Percentiles rank a stretch among this genome's conserved stretches.
Conservation (phyloP, 2,329 filamentous ascomycete species). For the Chaetomium sp. region DNA sequence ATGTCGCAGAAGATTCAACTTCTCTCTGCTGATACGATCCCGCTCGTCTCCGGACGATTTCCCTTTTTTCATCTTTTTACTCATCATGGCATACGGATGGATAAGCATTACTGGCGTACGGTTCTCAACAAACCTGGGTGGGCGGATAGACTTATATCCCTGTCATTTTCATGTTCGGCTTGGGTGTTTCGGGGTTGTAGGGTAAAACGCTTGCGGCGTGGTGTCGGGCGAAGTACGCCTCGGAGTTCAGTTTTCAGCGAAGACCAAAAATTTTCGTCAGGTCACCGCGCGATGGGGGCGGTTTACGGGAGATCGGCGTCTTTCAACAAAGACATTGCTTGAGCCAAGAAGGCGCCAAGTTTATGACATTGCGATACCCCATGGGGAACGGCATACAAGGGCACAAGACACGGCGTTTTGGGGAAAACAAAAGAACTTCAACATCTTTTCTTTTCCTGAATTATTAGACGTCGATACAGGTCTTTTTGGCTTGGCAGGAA, state of each 20-base stretch:
- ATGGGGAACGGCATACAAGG: constrained; percentile 38
- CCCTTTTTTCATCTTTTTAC: constrained; percentile 25
- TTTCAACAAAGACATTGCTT: constrained; percentile 44
- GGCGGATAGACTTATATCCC: constrained; percentile 38
- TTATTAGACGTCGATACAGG: constrained; percentile 34
- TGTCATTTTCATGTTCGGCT: constrained; percentile 29
- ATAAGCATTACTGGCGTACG: constrained; percentile 41
- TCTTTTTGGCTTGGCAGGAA: constrained; percentile 36
- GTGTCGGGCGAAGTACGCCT: constrained; percentile 26
- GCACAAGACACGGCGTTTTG: constrained; percentile 39
- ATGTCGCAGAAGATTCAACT: constrained; percentile 40
- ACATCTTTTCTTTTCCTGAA: constrained; percentile 42
- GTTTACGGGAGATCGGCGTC: constrained; percentile 35
- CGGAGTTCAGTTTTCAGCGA: constrained; percentile 29
- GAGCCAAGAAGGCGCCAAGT: constrained; percentile 36
- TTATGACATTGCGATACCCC: constrained; percentile 40
- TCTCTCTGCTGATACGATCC: constrained; percentile 36
- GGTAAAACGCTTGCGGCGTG: constrained; percentile 25
- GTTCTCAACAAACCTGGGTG: constrained; percentile 43
- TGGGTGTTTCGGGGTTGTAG: constrained; percentile 28
- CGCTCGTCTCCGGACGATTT: constrained; percentile 31
- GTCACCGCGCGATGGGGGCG: constrained; percentile 24
- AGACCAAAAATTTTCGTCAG: constrained; percentile 30
- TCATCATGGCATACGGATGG: constrained; percentile 32
- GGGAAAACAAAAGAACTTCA: constrained; percentile 44